A percentile compares a stretch with the other conserved stretches of the same genome.
Conservation (phyloP, 148 eudicot genomes). For the Camellia granthamiana region DNA sequence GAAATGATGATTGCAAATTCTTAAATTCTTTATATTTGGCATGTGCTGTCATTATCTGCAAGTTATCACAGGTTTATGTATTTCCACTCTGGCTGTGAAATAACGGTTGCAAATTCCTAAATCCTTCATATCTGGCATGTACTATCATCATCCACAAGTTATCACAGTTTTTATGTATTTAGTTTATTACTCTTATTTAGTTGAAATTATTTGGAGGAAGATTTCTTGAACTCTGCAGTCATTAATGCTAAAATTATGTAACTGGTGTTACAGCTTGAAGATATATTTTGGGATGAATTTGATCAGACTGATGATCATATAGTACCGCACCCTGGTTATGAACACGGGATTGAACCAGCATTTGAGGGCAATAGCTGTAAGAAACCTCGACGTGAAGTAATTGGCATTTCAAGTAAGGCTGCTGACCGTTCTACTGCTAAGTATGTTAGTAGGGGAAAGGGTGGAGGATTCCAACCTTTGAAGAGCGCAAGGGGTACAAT, state of each 20-base stretch:
- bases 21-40: background rate
- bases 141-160: background rate
- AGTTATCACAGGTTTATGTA: background rate
- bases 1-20: background rate
- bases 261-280: slow-evolving; percentile 69
- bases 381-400: slow-evolving; percentile 37
- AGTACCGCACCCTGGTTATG: slow-evolving; percentile 48
- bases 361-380: slow-evolving; percentile 31
- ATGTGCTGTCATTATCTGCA: background rate
- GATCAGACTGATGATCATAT: slow-evolving; percentile 66
- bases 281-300: slow-evolving; percentile 69
- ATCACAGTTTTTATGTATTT: background rate
- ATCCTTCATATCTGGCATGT: background rate
- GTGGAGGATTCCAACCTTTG: slow-evolving; percentile 17
- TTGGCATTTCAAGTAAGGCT: slow-evolving; percentile 29
- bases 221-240: slow-evolving; percentile 1
- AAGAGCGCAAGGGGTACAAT: slow-evolving; percentile 36
- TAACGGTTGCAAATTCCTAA: background rate
- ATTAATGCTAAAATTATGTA: slow-evolving; percentile 29
- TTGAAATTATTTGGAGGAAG: background rate
- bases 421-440: slow-evolving; percentile 24
- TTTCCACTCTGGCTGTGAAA: background rate
- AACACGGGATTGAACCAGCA: slow-evolving; percentile 20
- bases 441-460: slow-evolving; percentile 28
- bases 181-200: slow-evolving; percentile 7